A percentile compares a stretch with the other conserved stretches of the same genome.
These are phyloP conservation scores for Oidiodendron maius DNA, from an alignment of 495 filamentous ascomycete species.

Conservation along the genomic window DNA sequence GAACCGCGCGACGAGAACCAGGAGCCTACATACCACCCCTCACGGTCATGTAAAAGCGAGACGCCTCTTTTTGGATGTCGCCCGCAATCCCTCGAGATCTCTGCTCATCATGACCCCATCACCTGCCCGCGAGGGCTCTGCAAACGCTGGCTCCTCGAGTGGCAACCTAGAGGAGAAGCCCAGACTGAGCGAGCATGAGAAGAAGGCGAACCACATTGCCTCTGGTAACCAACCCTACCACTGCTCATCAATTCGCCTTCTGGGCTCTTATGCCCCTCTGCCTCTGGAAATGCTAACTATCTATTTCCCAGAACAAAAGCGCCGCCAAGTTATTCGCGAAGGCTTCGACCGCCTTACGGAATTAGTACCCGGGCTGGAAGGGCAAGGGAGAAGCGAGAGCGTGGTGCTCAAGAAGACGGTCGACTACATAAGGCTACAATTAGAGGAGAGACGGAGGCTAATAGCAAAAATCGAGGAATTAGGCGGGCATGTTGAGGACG, in stretches of 20 bases:
- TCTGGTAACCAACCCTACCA: constrained; percentile 38
- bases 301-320: constrained; percentile 64
- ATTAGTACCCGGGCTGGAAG: constrained; percentile 76
- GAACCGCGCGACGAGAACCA: not conserved
- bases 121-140: constrained; percentile 23
- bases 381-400: constrained; percentile 80
- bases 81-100: not conserved
- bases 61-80: not conserved
- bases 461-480: constrained; percentile 55
- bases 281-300: not conserved
- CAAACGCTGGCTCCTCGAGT: constrained; percentile 18
- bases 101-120: constrained; percentile 11
- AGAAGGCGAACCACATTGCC: constrained; percentile 86
- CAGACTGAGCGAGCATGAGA: constrained; percentile 78
- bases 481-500: constrained; percentile 51
- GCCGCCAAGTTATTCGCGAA: constrained; percentile 75
- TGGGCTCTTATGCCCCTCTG: not conserved
- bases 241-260: not conserved
- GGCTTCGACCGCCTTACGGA: constrained; percentile 83
- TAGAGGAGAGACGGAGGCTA: constrained; percentile 56
- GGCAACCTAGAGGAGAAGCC: constrained; percentile 49
- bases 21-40: not conserved
- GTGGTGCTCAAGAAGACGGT: constrained; percentile 74
- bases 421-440: constrained; percentile 59
- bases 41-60: not conserved